Percentiles rank a stretch among this genome's conserved stretches.
phyloP scores from a whole-genome alignment of 805 yeast species.

The Lipomyces starkeyi region DNA sequence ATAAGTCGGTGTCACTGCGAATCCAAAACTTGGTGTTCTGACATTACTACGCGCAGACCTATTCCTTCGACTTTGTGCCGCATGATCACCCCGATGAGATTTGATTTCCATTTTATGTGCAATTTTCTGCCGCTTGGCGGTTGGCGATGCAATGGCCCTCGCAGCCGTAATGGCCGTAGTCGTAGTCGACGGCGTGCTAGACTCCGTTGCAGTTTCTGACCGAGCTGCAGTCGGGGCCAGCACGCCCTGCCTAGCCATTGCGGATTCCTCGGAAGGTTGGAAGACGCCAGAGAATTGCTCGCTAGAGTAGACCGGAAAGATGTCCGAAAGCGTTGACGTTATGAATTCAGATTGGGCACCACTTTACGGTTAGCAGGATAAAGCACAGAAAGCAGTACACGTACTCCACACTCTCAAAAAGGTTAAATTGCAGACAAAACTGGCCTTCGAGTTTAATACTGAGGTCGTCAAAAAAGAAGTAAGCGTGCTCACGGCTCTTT shows the following conservation, averaged over 20 bases:
- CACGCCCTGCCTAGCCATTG: neutral
- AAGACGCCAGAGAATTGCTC: conserved; percentile 37
- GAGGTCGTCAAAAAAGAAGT: conserved; percentile 39
- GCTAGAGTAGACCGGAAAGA: conserved; percentile 31
- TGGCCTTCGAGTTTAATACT: conserved; percentile 35
- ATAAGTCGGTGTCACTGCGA: neutral
- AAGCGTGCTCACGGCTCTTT: conserved; percentile 33
- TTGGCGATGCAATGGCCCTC: neutral
- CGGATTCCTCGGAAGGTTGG: conserved; percentile 19
- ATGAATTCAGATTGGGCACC: conserved; percentile 36
- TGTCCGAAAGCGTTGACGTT: conserved; percentile 31
- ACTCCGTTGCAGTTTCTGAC: neutral
- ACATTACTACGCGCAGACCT: conserved; percentile 14
- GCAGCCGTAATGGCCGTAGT: neutral
- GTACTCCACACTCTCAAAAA: conserved; percentile 36
- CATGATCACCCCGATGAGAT: conserved; percentile 39
- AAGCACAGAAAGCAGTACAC: neutral
- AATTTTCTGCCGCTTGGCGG: conserved; percentile 1
- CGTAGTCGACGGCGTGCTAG: neutral
- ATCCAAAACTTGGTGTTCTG: conserved; percentile 14
- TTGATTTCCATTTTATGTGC: neutral
- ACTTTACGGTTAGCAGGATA: conserved; percentile 3
- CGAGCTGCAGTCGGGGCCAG: neutral
- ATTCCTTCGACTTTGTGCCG: neutral
- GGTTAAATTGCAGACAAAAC: conserved; percentile 35